Percentiles rank a stretch among this genome's conserved stretches.
These are phyloP conservation scores for Hirsutella rhossiliensis DNA, from an alignment of 2,329 filamentous ascomycete species.

Conservation along the genomic window DNA sequence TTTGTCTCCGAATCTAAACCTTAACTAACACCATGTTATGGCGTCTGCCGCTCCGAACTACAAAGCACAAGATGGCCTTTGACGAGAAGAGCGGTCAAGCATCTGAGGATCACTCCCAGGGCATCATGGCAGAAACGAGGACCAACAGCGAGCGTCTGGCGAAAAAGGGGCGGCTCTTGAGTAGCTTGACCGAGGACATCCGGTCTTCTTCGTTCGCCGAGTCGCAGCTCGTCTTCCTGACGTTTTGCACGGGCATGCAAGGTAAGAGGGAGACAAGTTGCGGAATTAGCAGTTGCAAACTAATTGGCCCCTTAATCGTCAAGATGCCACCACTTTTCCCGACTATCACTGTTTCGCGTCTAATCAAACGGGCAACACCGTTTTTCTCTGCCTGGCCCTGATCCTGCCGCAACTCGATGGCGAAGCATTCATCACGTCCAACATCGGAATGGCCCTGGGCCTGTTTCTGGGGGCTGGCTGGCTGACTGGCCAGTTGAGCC, in stretches of 20 bases:
- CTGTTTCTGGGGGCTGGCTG: conserved; percentile 43
- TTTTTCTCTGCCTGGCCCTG: conserved; percentile 43
- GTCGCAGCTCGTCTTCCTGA: conserved; percentile 31
- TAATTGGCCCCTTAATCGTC: too few species aligned
- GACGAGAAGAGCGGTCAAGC: not conserved
- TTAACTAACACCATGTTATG: not conserved
- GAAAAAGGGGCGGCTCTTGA: not conserved
- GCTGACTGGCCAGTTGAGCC: conserved; percentile 43
- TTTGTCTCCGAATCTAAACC: too few species aligned
- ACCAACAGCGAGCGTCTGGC: not conserved
- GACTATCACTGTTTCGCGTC: conserved; percentile 52
- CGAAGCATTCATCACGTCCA: conserved; percentile 36
- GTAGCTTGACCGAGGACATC: conserved; percentile 17
- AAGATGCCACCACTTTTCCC: conserved; percentile 46
- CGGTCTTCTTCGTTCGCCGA: conserved; percentile 29
- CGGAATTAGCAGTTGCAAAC: too few species aligned
- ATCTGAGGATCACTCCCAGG: not conserved
- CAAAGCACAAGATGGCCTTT: not conserved
- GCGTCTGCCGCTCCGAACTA: not conserved
- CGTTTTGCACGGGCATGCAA: conserved; percentile 39
- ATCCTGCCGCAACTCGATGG: conserved; percentile 33
- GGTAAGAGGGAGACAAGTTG: conserved; percentile 13
- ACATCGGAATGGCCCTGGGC: conserved; percentile 42
- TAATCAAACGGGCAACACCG: conserved; percentile 54
- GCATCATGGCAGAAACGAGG: not conserved